Conservation (phyloP, 805 yeast species). For the Kazachstania kunashirensis region DNA sequence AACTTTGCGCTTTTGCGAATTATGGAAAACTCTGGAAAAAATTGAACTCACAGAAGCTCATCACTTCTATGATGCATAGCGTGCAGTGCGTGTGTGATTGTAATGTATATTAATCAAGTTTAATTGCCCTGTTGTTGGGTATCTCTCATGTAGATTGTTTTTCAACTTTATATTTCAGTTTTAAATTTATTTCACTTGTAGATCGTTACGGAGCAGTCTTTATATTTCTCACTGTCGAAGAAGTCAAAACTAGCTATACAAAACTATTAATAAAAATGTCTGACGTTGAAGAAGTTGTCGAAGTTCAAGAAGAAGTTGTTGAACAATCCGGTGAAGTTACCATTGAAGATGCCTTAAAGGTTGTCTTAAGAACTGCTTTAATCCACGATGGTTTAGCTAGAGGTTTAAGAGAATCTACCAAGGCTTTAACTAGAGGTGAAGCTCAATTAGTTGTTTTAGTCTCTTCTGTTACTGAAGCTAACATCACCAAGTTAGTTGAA, state of each 20-base stretch:
- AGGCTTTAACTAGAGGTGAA: constrained; percentile 95
- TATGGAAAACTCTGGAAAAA: too few relatives aligned
- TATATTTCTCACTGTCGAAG: constrained; percentile 48
- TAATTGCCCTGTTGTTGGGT: too few relatives aligned
- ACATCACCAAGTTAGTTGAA: constrained; percentile 94
- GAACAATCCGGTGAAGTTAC: constrained; percentile 83
- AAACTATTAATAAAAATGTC: constrained; percentile 15
- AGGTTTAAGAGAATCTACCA: constrained; percentile 99
- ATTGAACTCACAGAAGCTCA: too few relatives aligned
- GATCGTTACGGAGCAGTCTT: constrained; percentile 48
- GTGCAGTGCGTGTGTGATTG: too few relatives aligned
- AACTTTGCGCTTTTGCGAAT: too few relatives aligned
- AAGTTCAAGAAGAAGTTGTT: constrained; percentile 72
- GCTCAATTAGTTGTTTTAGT: constrained; percentile 96
- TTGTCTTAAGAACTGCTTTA: constrained; percentile 94
- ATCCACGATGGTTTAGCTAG: constrained; percentile 99
- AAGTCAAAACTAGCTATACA: constrained; percentile 41
- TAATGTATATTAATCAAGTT: too few relatives aligned
- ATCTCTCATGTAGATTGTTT: too few relatives aligned
- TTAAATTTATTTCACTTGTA: constrained; percentile 1
- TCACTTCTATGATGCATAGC: too few relatives aligned
- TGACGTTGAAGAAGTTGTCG: constrained; percentile 59
- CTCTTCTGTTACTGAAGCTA: constrained; percentile 96
- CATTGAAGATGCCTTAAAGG: constrained; percentile 96
- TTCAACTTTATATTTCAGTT: too few relatives aligned